A percentile compares a stretch with the other conserved stretches of the same genome.
Evolutionary conservation across 139 green algal genomes (phyloP).

Genomic region (Chlamydomonas sp.): DNA sequence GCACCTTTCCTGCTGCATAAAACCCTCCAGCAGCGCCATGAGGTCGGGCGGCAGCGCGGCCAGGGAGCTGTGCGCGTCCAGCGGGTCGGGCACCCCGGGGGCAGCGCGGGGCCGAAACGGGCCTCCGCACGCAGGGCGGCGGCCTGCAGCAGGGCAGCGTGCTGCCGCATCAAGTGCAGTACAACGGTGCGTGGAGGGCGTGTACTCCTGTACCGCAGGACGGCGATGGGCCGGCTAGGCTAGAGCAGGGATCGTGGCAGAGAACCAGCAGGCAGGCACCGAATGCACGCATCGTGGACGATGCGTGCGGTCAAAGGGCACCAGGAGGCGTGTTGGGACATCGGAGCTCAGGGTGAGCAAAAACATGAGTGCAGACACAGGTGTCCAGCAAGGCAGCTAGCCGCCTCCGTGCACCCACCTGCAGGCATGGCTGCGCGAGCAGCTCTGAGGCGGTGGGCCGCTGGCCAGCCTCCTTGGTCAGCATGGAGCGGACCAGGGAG

Average conservation of each 20-base stretch:
- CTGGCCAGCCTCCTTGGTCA: constrained; percentile 36
- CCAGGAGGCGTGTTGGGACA: background rate
- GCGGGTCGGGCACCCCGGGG: background rate
- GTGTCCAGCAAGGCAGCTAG: background rate
- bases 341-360: background rate
- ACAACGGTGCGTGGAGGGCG: background rate
- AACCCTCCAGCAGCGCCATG: background rate
- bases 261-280: background rate
- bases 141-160: background rate
- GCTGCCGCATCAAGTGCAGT: background rate
- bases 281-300: background rate
- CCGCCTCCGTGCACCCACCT: background rate
- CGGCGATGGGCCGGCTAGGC: background rate
- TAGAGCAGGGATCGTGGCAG: background rate
- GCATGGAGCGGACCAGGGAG: constrained; percentile 31
- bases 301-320: background rate
- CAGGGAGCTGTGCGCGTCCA: constrained; percentile 4
- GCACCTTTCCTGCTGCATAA: constrained; percentile 34
- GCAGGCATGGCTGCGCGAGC: constrained; percentile 43
- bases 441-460: constrained; percentile 39
- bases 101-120: constrained; percentile 32
- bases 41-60: constrained; percentile 14
- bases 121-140: constrained; percentile 10
- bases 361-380: background rate
- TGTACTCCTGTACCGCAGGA: background rate